phyloP scores from a whole-genome alignment of 495 filamentous ascomycete genomes.

The Lichenothelia convexa region DNA sequence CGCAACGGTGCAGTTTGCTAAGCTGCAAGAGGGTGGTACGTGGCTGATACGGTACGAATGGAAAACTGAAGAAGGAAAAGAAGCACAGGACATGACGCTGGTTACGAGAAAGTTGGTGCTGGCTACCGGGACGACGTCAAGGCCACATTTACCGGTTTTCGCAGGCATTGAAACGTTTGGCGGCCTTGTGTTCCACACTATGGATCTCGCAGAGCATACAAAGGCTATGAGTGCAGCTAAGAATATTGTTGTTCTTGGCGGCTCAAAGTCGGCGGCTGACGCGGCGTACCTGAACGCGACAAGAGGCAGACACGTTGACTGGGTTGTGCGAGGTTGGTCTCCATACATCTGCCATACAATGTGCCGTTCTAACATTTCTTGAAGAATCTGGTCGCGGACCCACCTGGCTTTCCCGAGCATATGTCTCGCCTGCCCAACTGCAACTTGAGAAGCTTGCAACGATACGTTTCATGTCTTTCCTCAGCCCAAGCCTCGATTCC shows the following conservation, averaged over 20 bases:
- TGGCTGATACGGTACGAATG: conserved; percentile 21
- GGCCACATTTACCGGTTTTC: conserved; percentile 34
- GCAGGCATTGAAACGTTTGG: conserved; percentile 31
- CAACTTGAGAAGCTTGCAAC: conserved; percentile 49
- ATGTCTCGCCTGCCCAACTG: no score
- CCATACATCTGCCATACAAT: no score
- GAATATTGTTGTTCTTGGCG: conserved; percentile 47
- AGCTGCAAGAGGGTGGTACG: conserved; percentile 23
- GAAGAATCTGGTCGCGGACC: no score
- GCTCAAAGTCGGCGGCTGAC: conserved; percentile 62
- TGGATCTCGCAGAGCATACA: conserved; percentile 32
- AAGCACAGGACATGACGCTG: conserved; percentile 14
- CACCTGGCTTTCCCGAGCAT: conserved; percentile 39
- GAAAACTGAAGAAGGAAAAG: conserved; percentile 8
- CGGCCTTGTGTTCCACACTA: conserved; percentile 44
- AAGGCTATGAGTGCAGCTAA: conserved; percentile 10
- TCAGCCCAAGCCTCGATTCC: conserved; percentile 37
- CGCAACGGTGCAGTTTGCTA: conserved; percentile 32
- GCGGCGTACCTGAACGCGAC: conserved; percentile 49
- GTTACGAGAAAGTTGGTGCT: conserved; percentile 42
- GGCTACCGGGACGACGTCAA: conserved; percentile 50
- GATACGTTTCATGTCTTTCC: conserved; percentile 44
- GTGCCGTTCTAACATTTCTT: no score
- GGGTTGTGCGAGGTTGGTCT: conserved; percentile 62
- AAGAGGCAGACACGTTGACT: conserved; percentile 47